Base-by-base conservation (phyloP, 495 filamentous ascomycete species). In the Parathielavia hyrcaniae region DNA sequence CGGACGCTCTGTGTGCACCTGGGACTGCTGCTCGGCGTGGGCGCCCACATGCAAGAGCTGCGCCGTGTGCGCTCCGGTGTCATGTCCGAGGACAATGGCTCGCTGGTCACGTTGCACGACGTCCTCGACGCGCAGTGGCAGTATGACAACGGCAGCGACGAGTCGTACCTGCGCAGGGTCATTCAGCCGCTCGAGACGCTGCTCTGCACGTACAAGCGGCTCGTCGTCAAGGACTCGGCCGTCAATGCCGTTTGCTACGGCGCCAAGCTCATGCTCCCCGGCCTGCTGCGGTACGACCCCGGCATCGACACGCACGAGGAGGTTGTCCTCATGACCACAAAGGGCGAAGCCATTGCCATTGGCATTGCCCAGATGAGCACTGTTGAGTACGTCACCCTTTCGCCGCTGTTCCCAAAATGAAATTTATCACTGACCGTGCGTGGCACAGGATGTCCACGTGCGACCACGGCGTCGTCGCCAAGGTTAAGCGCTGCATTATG, bases 21-120 rank as follows among this genome's bases (percentile, higher is more conserved):
- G 61, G 93, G 93, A 58, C 79, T 97, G 57, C 72, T 98, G 53
- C 80, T 97, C 43, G 93, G 93, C 66, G 90, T 96, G 44, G 93
- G 95, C 61, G 93, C 88, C 12, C 93, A 98, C 74, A 98, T 98
- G 93, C 95, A 98, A 73, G 93, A 98, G 76, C 84, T 98, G 48
- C 81, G 93, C 61, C 85, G 93, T 77, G 93, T 97, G 19, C 82
- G 95, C 67, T 88, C 83, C 73, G 93, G 93, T 69, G 92, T 91
- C 50, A 95, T 97, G 91, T 83, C 89, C 61, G 95, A 97, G 79
- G 75, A 83, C 47, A 83, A 86, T 59, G 67, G 65, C 41, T 86
- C 83, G 53, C 83, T 97, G 75, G 91, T 97, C 16, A 97, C 93
- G 39, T 77, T 98, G 19, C 95, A 98, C 68, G 93, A 97, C 72